Evolutionary conservation across 345 rosid species (phyloP).

Genomic region (Rhizophora apiculata): DNA sequence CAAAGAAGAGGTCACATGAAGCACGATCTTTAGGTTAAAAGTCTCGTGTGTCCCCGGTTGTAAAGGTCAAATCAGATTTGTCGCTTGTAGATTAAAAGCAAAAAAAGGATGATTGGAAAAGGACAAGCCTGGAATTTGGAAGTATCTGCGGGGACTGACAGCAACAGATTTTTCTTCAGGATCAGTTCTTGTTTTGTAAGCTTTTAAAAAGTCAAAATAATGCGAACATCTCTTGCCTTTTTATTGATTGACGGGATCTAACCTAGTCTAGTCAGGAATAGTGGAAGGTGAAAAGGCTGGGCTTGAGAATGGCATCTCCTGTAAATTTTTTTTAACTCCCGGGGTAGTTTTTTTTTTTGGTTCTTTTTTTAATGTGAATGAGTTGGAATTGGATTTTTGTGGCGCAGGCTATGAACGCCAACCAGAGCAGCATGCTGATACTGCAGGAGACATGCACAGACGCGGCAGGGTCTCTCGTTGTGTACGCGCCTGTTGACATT

Average conservation of each 20-base stretch:
- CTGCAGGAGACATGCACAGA: slow-evolving; percentile 96
- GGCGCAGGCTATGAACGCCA: slow-evolving; percentile 80
- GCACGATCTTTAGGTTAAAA: neutral
- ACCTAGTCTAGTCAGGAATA: neutral
- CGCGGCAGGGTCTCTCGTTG: slow-evolving; percentile 91
- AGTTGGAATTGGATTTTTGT: neutral
- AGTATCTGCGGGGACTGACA: slow-evolving; percentile 18
- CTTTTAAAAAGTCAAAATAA: slow-evolving; percentile 52
- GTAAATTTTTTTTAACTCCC: neutral
- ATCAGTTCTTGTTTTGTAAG: slow-evolving; percentile 10
- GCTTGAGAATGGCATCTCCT: neutral
- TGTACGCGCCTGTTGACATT: slow-evolving; percentile 98
- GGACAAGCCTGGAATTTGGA: slow-evolving; percentile 44
- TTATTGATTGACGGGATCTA: neutral
- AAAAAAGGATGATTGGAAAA: slow-evolving; percentile 27
- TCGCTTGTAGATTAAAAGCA: slow-evolving; percentile 20
- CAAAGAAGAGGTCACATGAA: neutral
- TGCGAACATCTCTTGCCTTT: slow-evolving; percentile 47
- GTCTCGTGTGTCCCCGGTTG: slow-evolving; percentile 27
- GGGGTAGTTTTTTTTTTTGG: neutral
- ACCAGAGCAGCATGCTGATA: slow-evolving; percentile 90
- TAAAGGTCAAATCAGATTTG: slow-evolving; percentile 25
- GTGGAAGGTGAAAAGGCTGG: neutral
- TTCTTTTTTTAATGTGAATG: no score
- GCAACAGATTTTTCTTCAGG: slow-evolving; percentile 17